Percentiles rank a stretch among this genome's conserved stretches.
These are phyloP conservation scores for Trypanosoma caninum DNA, from an alignment of 208 protist species.

Conservation along the genomic window DNA sequence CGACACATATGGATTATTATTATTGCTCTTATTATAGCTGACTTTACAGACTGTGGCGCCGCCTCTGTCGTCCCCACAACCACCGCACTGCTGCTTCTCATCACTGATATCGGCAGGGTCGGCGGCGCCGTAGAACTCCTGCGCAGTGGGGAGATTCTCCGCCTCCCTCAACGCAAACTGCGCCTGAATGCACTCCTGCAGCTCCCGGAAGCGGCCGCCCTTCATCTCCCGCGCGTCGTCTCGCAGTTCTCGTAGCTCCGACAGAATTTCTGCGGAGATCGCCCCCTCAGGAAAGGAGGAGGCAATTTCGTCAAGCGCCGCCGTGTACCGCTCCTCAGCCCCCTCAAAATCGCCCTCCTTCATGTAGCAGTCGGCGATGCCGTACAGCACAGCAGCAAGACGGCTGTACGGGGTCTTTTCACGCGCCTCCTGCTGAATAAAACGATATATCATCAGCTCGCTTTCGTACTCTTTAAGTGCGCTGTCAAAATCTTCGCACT, in stretches of 20 bases:
- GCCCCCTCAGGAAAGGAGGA: slow-evolving; percentile 50
- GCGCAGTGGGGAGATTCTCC: slow-evolving; percentile 52
- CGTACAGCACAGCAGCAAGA: slow-evolving; percentile 65
- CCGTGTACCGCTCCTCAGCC: slow-evolving; percentile 62
- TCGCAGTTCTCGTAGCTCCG: slow-evolving; percentile 67
- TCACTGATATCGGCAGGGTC: slow-evolving; percentile 18
- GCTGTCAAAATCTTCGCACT: slow-evolving; percentile 76
- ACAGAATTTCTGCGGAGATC: slow-evolving; percentile 46
- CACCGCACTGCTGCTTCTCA: background rate
- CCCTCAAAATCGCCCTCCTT: slow-evolving; percentile 84
- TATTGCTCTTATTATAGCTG: slow-evolving; percentile 19
- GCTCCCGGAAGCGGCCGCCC: slow-evolving; percentile 57
- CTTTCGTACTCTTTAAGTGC: slow-evolving; percentile 81
- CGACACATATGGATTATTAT: slow-evolving; percentile 59
- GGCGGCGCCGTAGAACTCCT: slow-evolving; percentile 58
- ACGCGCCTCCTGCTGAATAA: slow-evolving; percentile 40
- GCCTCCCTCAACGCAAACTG: slow-evolving; percentile 60
- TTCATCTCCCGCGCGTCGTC: slow-evolving; percentile 81
- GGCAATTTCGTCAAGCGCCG: slow-evolving; percentile 52
- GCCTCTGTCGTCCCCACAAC: background rate
- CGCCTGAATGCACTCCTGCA: slow-evolving; percentile 64
- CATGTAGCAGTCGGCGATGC: slow-evolving; percentile 82
- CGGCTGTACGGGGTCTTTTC: slow-evolving; percentile 38
- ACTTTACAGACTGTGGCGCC: background rate
- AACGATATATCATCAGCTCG: slow-evolving; percentile 75